Evolutionary conservation across 1,284 basidiomycete genomes (phyloP).

Genomic region (Rhodotorula sp.): DNA sequence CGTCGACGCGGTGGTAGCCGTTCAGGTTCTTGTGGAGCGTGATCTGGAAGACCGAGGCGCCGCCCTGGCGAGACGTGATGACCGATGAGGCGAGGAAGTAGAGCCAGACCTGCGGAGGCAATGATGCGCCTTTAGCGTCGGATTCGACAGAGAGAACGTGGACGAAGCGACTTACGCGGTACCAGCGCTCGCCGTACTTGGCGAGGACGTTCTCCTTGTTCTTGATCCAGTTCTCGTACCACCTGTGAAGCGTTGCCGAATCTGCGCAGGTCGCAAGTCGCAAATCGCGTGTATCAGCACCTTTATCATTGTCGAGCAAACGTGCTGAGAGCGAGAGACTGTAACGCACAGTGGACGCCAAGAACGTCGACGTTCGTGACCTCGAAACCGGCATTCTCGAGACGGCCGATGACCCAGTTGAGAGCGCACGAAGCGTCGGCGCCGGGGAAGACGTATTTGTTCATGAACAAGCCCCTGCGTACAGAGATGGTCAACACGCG

Average conservation of each 20-base stretch:
- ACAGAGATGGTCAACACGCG: neutral
- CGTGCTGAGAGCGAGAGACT: too few relatives aligned
- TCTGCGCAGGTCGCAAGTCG: conserved; percentile 47
- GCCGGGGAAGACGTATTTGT: conserved; percentile 76
- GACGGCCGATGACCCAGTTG: conserved; percentile 85
- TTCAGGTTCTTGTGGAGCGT: conserved; percentile 88
- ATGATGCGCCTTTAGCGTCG: neutral
- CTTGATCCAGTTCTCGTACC: conserved; percentile 76
- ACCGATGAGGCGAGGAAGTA: conserved; percentile 45
- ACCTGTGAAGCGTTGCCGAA: conserved; percentile 85
- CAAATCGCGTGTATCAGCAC: neutral
- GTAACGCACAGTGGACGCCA: conserved; percentile 49
- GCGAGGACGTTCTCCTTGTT: conserved; percentile 77
- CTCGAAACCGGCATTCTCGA: conserved; percentile 90
- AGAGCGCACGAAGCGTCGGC: conserved; percentile 94
- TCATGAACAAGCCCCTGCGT: conserved; percentile 73
- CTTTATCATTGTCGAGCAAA: neutral
- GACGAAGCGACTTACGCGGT: conserved; percentile 46
- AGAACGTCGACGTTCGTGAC: conserved; percentile 95
- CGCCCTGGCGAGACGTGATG: conserved; percentile 64
- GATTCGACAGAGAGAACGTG: conserved; percentile 50
- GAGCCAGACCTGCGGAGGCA: conserved; percentile 41
- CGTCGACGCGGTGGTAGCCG: conserved; percentile 38
- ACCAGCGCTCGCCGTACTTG: conserved; percentile 78
- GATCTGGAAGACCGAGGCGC: conserved; percentile 88